Evolutionary conservation across 805 yeast genomes (phyloP).

Genomic region (Peterozyma toletana): DNA sequence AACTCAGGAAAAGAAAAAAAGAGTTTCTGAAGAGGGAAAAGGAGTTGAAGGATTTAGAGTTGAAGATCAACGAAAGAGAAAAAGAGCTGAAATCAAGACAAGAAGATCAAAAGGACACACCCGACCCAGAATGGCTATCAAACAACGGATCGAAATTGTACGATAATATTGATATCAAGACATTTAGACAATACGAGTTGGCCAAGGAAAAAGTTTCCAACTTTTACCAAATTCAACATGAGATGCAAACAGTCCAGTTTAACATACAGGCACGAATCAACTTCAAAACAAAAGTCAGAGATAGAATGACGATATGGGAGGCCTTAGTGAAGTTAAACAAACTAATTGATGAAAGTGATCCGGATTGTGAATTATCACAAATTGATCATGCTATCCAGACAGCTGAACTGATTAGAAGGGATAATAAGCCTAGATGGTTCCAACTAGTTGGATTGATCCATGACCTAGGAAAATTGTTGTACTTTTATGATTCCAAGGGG

Average conservation of each 20-base stretch:
- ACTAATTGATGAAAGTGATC: conserved; percentile 64
- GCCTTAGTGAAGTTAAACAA: conserved; percentile 56
- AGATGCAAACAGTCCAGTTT: conserved; percentile 63
- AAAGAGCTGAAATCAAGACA: conserved; percentile 1
- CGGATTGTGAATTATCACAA: conserved; percentile 68
- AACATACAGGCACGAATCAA: conserved; percentile 66
- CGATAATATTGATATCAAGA: conserved; percentile 22
- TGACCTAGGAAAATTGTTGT: conserved; percentile 62
- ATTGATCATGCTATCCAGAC: conserved; percentile 73
- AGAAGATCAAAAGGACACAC: not conserved
- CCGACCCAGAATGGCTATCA: conserved; percentile 10
- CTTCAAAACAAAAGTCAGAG: conserved; percentile 61
- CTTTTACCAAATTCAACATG: conserved; percentile 64
- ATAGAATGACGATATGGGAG: conserved; percentile 66
- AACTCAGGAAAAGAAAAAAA: conserved; percentile 15
- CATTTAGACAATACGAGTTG: conserved; percentile 59
- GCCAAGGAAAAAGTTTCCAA: conserved; percentile 63
- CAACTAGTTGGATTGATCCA: conserved; percentile 68
- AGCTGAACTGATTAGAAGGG: conserved; percentile 65
- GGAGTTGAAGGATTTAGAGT: conserved; percentile 5
- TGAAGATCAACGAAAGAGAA: conserved; percentile 3
- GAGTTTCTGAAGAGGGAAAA: conserved; percentile 11
- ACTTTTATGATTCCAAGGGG: conserved; percentile 65
- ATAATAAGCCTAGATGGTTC: conserved; percentile 69
- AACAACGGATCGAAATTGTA: conserved; percentile 14